Base-by-base conservation (phyloP, 2,329 filamentous ascomycete genomes). In the Paraphaeosphaeria minitans region DNA sequence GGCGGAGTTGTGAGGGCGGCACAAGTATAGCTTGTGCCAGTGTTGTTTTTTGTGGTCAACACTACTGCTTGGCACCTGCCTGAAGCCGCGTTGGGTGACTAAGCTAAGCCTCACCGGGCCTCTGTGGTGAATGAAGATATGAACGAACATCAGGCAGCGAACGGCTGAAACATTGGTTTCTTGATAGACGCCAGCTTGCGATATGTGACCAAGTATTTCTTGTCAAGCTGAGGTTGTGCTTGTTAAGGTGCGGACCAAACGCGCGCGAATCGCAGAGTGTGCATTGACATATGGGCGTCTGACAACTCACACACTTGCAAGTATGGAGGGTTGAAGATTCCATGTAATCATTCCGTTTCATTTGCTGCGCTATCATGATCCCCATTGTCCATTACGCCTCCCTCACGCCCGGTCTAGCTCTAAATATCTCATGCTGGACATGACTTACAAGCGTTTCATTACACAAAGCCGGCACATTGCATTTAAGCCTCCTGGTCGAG, bases 401-500 rank as follows among this genome's bases (percentile, higher is more conserved):
- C 49, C 27, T 57, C 31, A 37, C 14, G 46, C 48, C 31, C 22
- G n/a, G 31, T 52, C 35, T 39, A 47, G 33, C 21, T 59, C 52
- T 51, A 52, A 19, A 29, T 46, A 43, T n/a, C 29, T 21, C 24
- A 46, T 37, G 29, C 14, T 45, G 31, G n/a, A 55, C 29, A 14
- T 42, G 31, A 53, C 13, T 41, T 50, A 46, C 46, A 55, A 58
- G 58, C 59, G 62, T 56, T 57, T 56, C 59, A 64, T 64, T 64
- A 63, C 61, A 58, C 47, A 45, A 57, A 45, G 53, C 33, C 35
- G 53, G 31, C 47, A 58, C 55, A 33, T 47, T 48, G 56, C 53
- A 49, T 64, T 64, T 66, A 82, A 64, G 80, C 79, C 57, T 81
- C 76, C 69, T 76, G 75, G 63, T 82, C 79, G 57, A 84, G 68